Evolutionary conservation across 208 protist genomes (phyloP), one percentile per base, ranked within the genome.

Genomic region (Trypanosoma congolense): DNA sequence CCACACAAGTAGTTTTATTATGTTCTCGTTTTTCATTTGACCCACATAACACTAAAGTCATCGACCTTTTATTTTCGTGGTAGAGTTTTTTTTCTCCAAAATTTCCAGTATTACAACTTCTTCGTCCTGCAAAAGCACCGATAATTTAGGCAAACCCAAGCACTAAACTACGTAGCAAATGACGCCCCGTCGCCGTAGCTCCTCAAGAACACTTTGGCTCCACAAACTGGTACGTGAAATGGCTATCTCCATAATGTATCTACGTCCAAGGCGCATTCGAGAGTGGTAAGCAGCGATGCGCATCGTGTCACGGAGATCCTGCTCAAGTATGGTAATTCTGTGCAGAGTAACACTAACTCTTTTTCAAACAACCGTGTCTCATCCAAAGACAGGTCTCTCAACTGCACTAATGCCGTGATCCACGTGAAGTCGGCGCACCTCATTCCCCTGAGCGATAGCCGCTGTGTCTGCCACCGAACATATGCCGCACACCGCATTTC

Each of bases 361-460:
- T 35, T 60, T 0, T 62, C 81, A 1, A 64, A 83, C 22, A 89
- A 40, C 19, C 60, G 69, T 1, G 71, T 77, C n/a, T 50, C 35
- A 48, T 79, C 51, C 21, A 89, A 67, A 26, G 52, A 63, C 2
- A 85, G 47, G 31, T 69, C 30, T 51, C 56, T 29, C 16, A 85
- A 26, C 19, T 26, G 53, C 5, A 41, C 46, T 28, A 70, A 64
- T 3, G 46, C 40, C 43, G 25, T 61, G 41, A 89, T 55, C 81
- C 74, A 84, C 22, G 43, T 42, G 41, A 73, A 60, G 21, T 62
- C 58, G 8, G 6, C 14, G 6, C 19, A 18, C 16, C 8, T 10
- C 30, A 45, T 19, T 2, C 19, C 19, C 19, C 26, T 56, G 8
- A 60, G 33, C 5, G 62, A 61, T 6, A 69, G 48, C 6, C 6